Evolutionary conservation across 306 rosid genomes (phyloP).

Genomic region (Vigna reflexopilosa): DNA sequence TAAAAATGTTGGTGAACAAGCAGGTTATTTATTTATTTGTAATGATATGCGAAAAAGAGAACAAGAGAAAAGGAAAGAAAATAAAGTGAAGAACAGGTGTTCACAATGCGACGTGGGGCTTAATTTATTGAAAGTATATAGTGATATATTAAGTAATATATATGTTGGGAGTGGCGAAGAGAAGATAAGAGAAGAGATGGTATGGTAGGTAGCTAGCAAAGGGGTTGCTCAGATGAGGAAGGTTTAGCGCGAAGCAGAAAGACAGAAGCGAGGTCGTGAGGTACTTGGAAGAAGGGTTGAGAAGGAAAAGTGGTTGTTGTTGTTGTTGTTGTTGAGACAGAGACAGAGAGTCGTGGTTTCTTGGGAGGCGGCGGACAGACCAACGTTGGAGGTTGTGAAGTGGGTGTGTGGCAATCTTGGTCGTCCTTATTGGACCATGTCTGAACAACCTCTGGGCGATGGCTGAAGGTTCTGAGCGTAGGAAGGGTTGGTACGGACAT

Average conservation of each 20-base stretch:
- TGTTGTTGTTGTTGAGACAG: constrained; percentile 26
- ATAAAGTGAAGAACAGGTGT: not conserved
- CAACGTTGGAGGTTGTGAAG: constrained; percentile 41
- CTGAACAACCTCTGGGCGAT: not conserved
- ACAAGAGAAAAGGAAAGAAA: not conserved
- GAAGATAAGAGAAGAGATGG: not conserved
- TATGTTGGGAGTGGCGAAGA: too few species aligned
- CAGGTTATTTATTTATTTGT: not conserved
- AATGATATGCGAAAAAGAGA: not conserved
- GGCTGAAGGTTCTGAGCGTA: constrained; percentile 21
- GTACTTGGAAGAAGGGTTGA: constrained; percentile 50
- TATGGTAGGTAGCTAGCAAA: not conserved
- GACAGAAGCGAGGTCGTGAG: constrained; percentile 59
- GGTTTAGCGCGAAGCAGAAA: constrained; percentile 44
- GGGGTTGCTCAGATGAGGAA: constrained; percentile 45
- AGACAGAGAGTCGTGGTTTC: constrained; percentile 44
- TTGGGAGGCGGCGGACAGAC: constrained; percentile 77
- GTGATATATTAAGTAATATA: not conserved
- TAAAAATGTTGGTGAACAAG: not conserved
- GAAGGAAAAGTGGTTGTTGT: constrained; percentile 40
- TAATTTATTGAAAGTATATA: not conserved
- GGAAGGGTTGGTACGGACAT: constrained; percentile 47
- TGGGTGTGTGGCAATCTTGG: constrained; percentile 59
- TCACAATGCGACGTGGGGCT: not conserved
- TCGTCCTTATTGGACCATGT: constrained; percentile 33